A percentile compares a stretch with the other conserved stretches of the same genome.
These are phyloP conservation scores for Coniella lustricola DNA, from an alignment of 2,329 filamentous ascomycete species.

Conservation along the genomic window DNA sequence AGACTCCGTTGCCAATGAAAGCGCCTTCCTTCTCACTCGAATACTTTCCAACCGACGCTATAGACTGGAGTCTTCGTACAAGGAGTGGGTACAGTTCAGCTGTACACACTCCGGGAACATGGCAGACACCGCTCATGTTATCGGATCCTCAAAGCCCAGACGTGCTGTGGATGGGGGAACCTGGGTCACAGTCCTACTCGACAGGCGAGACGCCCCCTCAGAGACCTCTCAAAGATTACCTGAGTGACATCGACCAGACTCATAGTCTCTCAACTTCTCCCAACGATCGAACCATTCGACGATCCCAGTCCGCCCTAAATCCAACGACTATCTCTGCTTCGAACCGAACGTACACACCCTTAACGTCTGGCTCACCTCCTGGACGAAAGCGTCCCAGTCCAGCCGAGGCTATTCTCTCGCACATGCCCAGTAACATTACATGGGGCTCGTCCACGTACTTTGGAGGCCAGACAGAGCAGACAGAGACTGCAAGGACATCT, in stretches of 20 bases:
- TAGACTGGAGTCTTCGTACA: constrained; percentile 44
- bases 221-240: constrained; percentile 37
- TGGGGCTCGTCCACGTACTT: constrained; percentile 42
- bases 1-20: constrained; percentile 58
- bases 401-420: constrained; percentile 51
- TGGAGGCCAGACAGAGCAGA: constrained; percentile 35
- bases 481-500: constrained; percentile 42
- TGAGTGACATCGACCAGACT: constrained; percentile 38
- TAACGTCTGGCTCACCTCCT: constrained; percentile 35
- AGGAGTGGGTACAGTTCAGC: constrained; percentile 48
- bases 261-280: constrained; percentile 54
- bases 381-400: constrained; percentile 51
- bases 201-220: constrained; percentile 55
- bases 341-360: constrained; percentile 35
- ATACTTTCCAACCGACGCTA: constrained; percentile 55
- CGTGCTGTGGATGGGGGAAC: constrained; percentile 43
- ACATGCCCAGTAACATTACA: constrained; percentile 38
- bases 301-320: constrained; percentile 48
- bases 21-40: constrained; percentile 60
- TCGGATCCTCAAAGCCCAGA: constrained; percentile 52
- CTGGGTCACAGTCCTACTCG: constrained; percentile 51
- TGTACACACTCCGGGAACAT: constrained; percentile 50
- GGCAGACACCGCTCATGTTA: constrained; percentile 47
- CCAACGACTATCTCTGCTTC: constrained; percentile 51
- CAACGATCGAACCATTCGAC: constrained; percentile 43